Conservation (phyloP, 306 rosid species). For the Vicia sativa region DNA sequence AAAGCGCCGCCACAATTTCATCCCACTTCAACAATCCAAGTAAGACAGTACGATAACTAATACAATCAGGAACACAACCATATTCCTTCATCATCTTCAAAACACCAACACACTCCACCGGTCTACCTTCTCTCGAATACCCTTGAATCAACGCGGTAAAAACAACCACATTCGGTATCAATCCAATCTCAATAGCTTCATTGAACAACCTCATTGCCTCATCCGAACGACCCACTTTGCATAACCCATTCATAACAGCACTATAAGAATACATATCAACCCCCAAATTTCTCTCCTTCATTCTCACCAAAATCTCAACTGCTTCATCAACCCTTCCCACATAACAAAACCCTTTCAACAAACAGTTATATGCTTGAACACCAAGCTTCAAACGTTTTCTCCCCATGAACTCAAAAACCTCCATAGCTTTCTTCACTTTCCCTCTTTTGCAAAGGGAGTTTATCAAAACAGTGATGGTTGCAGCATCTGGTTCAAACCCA, state of each 20-base stretch:
- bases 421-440: constrained; percentile 60
- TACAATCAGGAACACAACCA: constrained; percentile 61
- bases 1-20: constrained; percentile 41
- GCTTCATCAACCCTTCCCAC: constrained; percentile 89
- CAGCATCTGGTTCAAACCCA: constrained; percentile 55
- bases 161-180: constrained; percentile 60
- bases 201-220: constrained; percentile 72
- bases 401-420: constrained; percentile 56
- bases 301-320: constrained; percentile 55
- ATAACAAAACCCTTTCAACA: constrained; percentile 80
- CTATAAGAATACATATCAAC: constrained; percentile 72
- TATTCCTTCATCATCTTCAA: constrained; percentile 59
- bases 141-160: constrained; percentile 74
- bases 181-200: constrained; percentile 61
- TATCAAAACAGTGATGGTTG: constrained; percentile 56
- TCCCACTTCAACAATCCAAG: constrained; percentile 80
- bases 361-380: constrained; percentile 64
- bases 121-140: constrained; percentile 76
- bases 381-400: constrained; percentile 48
- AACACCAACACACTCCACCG: constrained; percentile 57
- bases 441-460: constrained; percentile 69
- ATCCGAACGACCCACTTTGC: constrained; percentile 80
- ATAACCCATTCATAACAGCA: constrained; percentile 76
- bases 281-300: constrained; percentile 46
- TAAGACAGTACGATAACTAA: constrained; percentile 64